These are phyloP conservation scores for Orychophragmus violaceus DNA, from an alignment of 345 rosid genomes.

Conservation along the genomic window DNA sequence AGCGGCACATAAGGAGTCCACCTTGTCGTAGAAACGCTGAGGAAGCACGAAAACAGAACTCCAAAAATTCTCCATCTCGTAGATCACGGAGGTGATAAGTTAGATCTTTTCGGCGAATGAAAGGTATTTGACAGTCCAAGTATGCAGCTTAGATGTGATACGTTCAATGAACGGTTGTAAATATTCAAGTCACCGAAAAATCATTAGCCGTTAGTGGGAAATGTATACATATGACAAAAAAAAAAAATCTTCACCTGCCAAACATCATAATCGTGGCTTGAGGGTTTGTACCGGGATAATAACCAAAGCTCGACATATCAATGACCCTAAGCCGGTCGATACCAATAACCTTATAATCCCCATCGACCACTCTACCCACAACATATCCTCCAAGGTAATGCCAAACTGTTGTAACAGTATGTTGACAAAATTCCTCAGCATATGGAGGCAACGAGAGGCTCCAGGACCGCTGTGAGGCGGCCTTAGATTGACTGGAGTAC, in stretches of 20 bases:
- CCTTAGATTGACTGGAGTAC: constrained; percentile 55
- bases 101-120: too few species aligned
- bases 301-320: constrained; percentile 72
- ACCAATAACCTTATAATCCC: constrained; percentile 59
- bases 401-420: constrained; percentile 90
- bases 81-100: too few species aligned
- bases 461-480: constrained; percentile 50
- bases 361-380: constrained; percentile 69
- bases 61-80: too few species aligned
- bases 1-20: too few species aligned
- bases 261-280: constrained; percentile 99
- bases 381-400: constrained; percentile 94
- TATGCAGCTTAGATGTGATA: too few species aligned
- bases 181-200: background rate
- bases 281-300: constrained; percentile 88
- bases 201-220: background rate
- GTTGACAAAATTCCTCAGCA: constrained; percentile 57
- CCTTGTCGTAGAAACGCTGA: too few species aligned
- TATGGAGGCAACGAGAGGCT: constrained; percentile 45
- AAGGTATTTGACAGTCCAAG: too few species aligned
- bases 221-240: too few species aligned
- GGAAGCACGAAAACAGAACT: too few species aligned
- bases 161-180: too few species aligned
- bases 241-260: constrained; percentile 94
- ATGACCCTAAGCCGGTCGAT: constrained; percentile 56